Base-by-base conservation (phyloP, 129 eudicot species). In the Chrysanthemum makinoi region DNA sequence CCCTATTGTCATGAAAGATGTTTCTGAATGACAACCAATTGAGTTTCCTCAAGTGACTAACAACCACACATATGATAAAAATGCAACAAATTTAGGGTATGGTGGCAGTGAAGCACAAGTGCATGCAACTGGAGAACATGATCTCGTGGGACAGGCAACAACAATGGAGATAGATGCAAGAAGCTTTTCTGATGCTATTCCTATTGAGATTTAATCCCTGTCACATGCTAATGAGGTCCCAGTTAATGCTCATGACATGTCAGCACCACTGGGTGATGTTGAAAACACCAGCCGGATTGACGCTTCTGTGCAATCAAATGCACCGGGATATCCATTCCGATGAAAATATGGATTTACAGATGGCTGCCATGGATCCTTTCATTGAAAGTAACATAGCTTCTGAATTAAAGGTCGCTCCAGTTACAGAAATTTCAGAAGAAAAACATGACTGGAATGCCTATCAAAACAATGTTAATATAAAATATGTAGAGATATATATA, bases 131-230 rank as follows among this genome's bases (percentile, higher is more conserved):
- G 72, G 59, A 65, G 79, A 39, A 18, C 72, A 75, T 33, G 80
- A 83, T 57, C 35, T 20, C 61, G 48, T 48, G 33, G 74, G 57
- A 11, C 79, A 77, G 76, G 66, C 39, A 17, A 52, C 79, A 77
- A 86, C 76, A 57, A 75, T 68, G 74, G 82, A 72, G 57, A 60
- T 73, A 15, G 82, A 70, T 70, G 82, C 51, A 62, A 73, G 68
- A 74, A 73, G 73, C 63, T 19, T 39, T 67, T 49, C 75, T 44
- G 74, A 78, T 65, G 67, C 75, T 68, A 68, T 56, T 14, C 44
- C 59, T 70, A 58, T 12, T 24, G 81, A 57, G 57, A 70, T 54
- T 51, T 70, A 73, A 77, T 47, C 71, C 28, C 68, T 61, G 35
- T 43, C 70, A 44, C 79, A 56, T 28, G 64, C 46, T 39, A 74